Base-by-base conservation (phyloP, 2,329 filamentous ascomycete genomes). In the Aspergillus novoparasiticus region DNA sequence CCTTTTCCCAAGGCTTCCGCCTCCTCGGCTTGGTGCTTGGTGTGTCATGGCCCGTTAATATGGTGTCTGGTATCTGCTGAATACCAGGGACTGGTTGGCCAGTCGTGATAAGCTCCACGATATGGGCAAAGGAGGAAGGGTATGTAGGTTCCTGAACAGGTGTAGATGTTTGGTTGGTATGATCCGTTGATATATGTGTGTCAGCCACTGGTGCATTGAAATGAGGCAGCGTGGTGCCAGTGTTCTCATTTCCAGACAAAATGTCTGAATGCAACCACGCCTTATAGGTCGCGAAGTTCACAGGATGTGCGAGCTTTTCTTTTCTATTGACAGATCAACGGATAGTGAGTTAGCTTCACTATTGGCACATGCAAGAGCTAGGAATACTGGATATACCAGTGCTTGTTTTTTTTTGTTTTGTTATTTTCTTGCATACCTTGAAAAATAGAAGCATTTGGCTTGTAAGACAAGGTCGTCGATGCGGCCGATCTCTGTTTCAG, bases 61-160 rank as follows among this genome's bases (percentile, higher is more conserved):
- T 82, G 0, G 90, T 95, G 68, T 92, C 87, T 5, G 94, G 93
- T 59, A 97, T 94, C 66, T 96, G 87, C 69, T 89, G 89, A 72
- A 97, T 96, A 0, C 94, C 94, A 1, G 93, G 93, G 50, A 97
- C 90, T 0, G 91, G 89, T 70, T 92, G 88, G 59, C 93, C 93
- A 32, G 88, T 89, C 28, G 92, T 91, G 59, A 97, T 91, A 60
- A 96, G 86, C 71, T 92, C 90, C 60, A 96, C 89, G 65, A 97
- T 93, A 68, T 94, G 89, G 9, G 91, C 90, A 76, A 97, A 97
- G 1, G 88, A 90, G 56, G 89, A 89, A 4, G 93, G 93, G 71
- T 96, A 96, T 1, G 87, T 86, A 43, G 92, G 76, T 41, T 78
- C 73, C n/a, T 68, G 55, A 34, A 90, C 53, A 86, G 83, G 43